These are phyloP conservation scores for Pichia sp. DNA, from an alignment of 1,139 yeast species.

Conservation along the genomic window DNA sequence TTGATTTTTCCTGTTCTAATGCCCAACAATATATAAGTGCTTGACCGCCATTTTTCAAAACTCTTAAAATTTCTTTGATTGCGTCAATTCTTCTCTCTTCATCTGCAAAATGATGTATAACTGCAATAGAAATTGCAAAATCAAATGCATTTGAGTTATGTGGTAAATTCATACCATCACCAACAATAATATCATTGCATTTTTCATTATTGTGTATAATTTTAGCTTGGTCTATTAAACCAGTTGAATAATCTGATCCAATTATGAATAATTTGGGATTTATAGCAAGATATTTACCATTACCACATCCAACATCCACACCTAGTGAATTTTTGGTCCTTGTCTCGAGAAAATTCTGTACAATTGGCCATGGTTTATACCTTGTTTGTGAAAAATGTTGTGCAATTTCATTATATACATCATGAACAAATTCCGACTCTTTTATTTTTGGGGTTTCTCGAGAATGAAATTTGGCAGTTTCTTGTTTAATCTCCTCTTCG, in stretches of 20 bases:
- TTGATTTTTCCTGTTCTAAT: conserved; percentile 75
- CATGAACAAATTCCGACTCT: conserved; percentile 78
- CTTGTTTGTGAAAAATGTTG: conserved; percentile 88
- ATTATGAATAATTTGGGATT: conserved; percentile 61
- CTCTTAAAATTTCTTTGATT: conserved; percentile 56
- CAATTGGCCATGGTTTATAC: conserved; percentile 97
- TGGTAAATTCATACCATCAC: conserved; percentile 74
- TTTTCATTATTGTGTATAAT: conserved; percentile 35
- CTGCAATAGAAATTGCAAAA: conserved; percentile 93
- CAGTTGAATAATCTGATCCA: conserved; percentile 82
- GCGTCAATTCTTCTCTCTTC: conserved; percentile 72
- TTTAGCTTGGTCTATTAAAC: conserved; percentile 66
- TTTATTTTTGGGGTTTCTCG: conserved; percentile 40
- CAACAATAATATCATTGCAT: conserved; percentile 49
- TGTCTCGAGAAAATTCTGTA: conserved; percentile 54
- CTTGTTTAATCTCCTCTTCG: conserved; percentile 22
- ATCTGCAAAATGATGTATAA: conserved; percentile 91
- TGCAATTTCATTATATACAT: conserved; percentile 88
- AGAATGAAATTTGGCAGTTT: conserved; percentile 23
- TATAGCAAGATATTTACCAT: conserved; percentile 80
- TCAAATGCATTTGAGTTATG: conserved; percentile 59
- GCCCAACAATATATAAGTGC: conserved; percentile 95
- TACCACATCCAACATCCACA: conserved; percentile 88
- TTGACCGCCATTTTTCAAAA: conserved; percentile 53
- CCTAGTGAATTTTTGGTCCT: conserved; percentile 38